A percentile compares a stretch with the other conserved stretches of the same genome.
phyloP scores from a whole-genome alignment of 164 flowering plant genomes.

The Chimonanthus salicifolius region DNA sequence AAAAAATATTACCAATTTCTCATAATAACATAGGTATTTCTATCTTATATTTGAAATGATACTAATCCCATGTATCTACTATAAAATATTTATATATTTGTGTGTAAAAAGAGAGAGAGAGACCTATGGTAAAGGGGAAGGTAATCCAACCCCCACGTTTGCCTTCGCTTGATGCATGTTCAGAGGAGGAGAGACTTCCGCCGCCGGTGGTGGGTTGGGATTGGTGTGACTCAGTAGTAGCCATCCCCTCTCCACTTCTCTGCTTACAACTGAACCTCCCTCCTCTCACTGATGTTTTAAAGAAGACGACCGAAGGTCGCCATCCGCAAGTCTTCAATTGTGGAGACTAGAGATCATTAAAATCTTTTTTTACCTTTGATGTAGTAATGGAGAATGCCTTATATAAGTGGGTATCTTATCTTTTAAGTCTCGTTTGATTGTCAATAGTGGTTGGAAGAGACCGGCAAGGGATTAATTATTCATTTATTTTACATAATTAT shows the following conservation, averaged over 20 bases:
- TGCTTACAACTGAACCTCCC: neutral
- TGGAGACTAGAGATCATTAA: no score
- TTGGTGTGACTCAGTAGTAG: neutral
- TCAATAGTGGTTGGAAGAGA: no score
- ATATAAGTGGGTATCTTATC: no score
- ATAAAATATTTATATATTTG: neutral
- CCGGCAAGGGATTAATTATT: no score
- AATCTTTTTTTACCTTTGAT: no score
- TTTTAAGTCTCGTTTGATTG: no score
- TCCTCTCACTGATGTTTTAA: neutral
- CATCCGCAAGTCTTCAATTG: no score
- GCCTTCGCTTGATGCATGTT: neutral
- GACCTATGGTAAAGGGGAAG: constrained; percentile 29
- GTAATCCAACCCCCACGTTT: constrained; percentile 34
- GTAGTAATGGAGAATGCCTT: no score
- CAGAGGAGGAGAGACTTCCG: neutral
- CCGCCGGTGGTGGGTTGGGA: neutral
- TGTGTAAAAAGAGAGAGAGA: constrained; percentile 6
- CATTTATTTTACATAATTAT: no score
- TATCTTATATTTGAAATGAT: neutral
- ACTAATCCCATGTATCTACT: neutral
- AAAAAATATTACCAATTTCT: no score
- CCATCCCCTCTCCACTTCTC: neutral
- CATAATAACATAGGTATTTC: neutral
- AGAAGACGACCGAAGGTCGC: neutral